Conservation (phyloP, 2,329 filamentous ascomycete species). For the Aureobasidium sp. region DNA sequence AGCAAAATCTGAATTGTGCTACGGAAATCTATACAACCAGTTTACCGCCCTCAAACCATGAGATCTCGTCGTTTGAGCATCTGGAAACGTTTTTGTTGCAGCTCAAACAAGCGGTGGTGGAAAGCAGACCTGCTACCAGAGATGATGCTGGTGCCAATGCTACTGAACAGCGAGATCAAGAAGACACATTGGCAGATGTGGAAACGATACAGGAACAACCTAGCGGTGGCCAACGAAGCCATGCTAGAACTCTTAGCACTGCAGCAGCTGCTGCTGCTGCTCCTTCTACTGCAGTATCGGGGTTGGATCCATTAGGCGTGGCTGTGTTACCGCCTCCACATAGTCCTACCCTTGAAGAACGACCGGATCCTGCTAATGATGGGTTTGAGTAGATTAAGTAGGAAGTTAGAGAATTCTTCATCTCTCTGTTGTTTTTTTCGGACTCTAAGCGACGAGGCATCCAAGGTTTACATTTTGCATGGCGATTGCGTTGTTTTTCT, state of each 20-base stretch:
- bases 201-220: constrained; percentile 23
- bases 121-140: constrained; percentile 23
- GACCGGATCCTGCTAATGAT: constrained; percentile 7
- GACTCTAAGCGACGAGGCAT: too few relatives aligned
- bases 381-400: constrained; percentile 4
- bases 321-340: constrained; percentile 14
- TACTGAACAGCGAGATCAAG: constrained; percentile 29
- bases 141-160: constrained; percentile 26
- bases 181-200: constrained; percentile 18
- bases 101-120: constrained; percentile 54
- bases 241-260: constrained; percentile 37
- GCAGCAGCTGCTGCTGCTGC: constrained; percentile 12
- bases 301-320: constrained; percentile 25
- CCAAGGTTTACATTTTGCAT: too few relatives aligned
- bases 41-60: constrained; percentile 20
- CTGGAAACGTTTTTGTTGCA: constrained; percentile 58
- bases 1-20: constrained; percentile 66
- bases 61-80: constrained; percentile 32
- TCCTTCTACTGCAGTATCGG: not conserved
- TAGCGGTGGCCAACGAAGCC: constrained; percentile 23
- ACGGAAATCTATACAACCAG: constrained; percentile 40
- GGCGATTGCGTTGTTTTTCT: too few relatives aligned
- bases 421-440: not conserved
- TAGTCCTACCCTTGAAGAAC: not conserved
- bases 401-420: not conserved